Conservation (phyloP, 2,329 filamentous ascomycete genomes). For the Mollisiaceae sp. region DNA sequence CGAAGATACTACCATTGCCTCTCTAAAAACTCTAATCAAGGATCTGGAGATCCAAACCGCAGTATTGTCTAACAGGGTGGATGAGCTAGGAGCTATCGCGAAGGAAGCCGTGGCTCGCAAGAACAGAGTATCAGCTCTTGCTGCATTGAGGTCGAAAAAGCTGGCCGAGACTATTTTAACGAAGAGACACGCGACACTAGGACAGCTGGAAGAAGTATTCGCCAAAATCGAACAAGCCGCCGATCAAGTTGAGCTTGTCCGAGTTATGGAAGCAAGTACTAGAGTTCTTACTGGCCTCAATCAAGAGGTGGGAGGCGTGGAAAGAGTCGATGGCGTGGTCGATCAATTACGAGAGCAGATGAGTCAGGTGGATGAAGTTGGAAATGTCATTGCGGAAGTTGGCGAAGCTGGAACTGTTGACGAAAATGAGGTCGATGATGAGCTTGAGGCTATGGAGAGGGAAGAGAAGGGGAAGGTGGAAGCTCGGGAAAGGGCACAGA, state of each 20-base stretch:
- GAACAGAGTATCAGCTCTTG: slow-evolving; percentile 76
- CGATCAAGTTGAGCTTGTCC: slow-evolving; percentile 82
- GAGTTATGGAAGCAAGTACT: slow-evolving; percentile 80
- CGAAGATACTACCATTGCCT: slow-evolving; percentile 82
- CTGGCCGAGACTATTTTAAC: slow-evolving; percentile 75
- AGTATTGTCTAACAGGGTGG: slow-evolving; percentile 69
- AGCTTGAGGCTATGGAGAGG: slow-evolving; percentile 74
- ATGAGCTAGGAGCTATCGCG: slow-evolving; percentile 67
- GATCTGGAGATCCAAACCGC: slow-evolving; percentile 76
- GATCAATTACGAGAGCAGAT: slow-evolving; percentile 81
- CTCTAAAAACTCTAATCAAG: slow-evolving; percentile 77
- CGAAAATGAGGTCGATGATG: slow-evolving; percentile 84
- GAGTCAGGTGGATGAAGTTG: slow-evolving; percentile 81
- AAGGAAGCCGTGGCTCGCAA: slow-evolving; percentile 73
- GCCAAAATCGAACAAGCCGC: slow-evolving; percentile 83
- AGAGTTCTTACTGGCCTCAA: slow-evolving; percentile 76
- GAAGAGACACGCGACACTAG: slow-evolving; percentile 73
- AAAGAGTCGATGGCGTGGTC: slow-evolving; percentile 76
- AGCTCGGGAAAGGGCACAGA: slow-evolving; percentile 41
- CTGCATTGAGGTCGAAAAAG: slow-evolving; percentile 83
- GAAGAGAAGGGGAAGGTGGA: slow-evolving; percentile 52
- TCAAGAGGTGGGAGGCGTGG: slow-evolving; percentile 75
- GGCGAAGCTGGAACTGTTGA: slow-evolving; percentile 54
- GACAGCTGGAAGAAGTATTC: slow-evolving; percentile 83
- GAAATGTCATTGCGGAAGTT: slow-evolving; percentile 73